Evolutionary conservation across 768 basidiomycete genomes (phyloP), one percentile per base, ranked within the genome.

Genomic region (Russula vinacea): DNA sequence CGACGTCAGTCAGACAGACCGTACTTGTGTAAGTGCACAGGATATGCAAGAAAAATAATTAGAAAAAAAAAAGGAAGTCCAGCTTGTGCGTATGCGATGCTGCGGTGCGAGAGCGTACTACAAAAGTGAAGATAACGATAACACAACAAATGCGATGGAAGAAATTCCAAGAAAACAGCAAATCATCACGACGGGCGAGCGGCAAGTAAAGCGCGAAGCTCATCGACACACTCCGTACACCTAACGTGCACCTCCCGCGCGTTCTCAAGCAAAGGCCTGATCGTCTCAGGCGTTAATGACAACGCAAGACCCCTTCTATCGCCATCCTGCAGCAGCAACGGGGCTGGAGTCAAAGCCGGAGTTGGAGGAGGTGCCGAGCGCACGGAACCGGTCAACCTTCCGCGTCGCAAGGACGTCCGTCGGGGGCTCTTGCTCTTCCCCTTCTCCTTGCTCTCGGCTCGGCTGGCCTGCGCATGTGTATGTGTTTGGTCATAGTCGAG

Each of bases 281-380:
- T 92, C 70, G 92, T 94, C 74, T 94, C 92, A 0, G 92, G 92
- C 14, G 90, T 92, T 84, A 94, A 84, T 49, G 89, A 87, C 49
- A 94, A 73, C 71, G 71, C 57, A 19, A 47, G 70, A 64, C 61
- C 70, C 29, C n/a, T n/a, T n/a, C 58, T 80, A 7, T 68, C 55
- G 13, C 69, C 68, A 2, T 60, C 56, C 51, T 67, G 37, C 26
- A 64, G 17, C 42, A 62, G 56, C 24, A 52, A 8, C 26, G 50
- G 50, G 10, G 50, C 17, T 6, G 50, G 50, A n/a, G 44, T 2
- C n/a, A 16, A n/a, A 32, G 26, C 22, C 7, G 66, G 62, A 10
- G 64, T 59, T 52, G 70, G 83, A 1, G 86, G 84, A 0, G 84
- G 84, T 74, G 84, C 86, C 4, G 87, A 87, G 35, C 88, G 80